phyloP scores from a whole-genome alignment of 192 early-diverging fungal genomes.

The Spinellus fusiger region DNA sequence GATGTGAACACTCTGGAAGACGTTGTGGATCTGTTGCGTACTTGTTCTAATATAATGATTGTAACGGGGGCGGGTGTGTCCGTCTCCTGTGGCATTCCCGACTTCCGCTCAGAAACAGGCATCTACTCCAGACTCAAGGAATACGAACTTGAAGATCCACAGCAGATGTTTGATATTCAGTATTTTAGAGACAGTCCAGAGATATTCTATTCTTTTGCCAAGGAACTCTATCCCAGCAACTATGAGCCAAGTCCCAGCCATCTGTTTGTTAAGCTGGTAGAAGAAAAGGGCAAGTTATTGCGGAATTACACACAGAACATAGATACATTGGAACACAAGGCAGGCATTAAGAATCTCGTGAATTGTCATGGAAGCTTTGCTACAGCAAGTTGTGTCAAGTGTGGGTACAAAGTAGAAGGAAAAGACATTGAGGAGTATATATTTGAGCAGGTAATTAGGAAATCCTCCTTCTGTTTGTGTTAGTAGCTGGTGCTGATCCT shows the following conservation, averaged over 20 bases:
- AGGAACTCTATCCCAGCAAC: conserved; percentile 85
- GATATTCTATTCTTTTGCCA: conserved; percentile 94
- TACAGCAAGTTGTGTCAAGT: conserved; percentile 83
- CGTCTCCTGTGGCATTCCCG: conserved; percentile 94
- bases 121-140: conserved; percentile 88
- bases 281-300: conserved; percentile 77
- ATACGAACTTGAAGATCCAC: conserved; percentile 88
- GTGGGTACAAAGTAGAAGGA: conserved; percentile 70
- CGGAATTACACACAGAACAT: conserved; percentile 99
- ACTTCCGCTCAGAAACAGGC: conserved; percentile 90
- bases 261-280: conserved; percentile 83
- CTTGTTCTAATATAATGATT: conserved; percentile 75
- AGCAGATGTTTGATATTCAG: conserved; percentile 95
- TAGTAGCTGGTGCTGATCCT: background rate
- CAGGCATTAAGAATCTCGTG: conserved; percentile 75
- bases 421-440: conserved; percentile 77
- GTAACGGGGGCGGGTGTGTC: conserved; percentile 89
- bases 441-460: conserved; percentile 53
- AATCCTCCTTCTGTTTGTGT: too few species aligned
- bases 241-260: conserved; percentile 84
- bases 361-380: conserved; percentile 97
- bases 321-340: conserved; percentile 86
- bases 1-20: conserved; percentile 58
- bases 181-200: conserved; percentile 82
- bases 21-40: conserved; percentile 52